Conservation (phyloP, 2,329 filamentous ascomycete genomes). For the Aureobasidium mangrovei region DNA sequence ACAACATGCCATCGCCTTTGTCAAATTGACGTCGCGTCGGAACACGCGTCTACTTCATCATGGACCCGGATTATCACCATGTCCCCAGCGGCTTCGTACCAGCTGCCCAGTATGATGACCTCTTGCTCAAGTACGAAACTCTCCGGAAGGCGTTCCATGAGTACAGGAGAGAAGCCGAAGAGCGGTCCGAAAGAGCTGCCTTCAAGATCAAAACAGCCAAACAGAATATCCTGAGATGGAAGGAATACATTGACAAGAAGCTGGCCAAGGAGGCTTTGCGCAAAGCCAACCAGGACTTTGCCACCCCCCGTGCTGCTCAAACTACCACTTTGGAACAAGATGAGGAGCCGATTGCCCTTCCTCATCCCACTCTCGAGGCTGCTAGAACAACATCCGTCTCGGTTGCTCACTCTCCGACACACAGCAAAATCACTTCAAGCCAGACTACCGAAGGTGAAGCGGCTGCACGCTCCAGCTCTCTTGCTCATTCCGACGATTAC, state of each 20-base stretch:
- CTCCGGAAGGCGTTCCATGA: constrained; percentile 8
- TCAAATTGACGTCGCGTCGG: not conserved
- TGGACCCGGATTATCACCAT: not conserved
- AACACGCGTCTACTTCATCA: not conserved
- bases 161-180: constrained; percentile 7
- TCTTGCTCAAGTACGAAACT: constrained; percentile 7
- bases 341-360: not conserved
- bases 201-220: constrained; percentile 7
- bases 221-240: constrained; percentile 23
- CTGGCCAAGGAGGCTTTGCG: constrained; percentile 20
- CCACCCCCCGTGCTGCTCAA: constrained; percentile 8
- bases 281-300: constrained; percentile 4
- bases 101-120: not conserved
- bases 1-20: not conserved
- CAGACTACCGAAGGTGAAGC: constrained; percentile 36
- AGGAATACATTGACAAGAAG: constrained; percentile 27
- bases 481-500: constrained; percentile 25
- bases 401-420: not conserved
- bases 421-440: constrained; percentile 28
- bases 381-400: not conserved
- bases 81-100: not conserved
- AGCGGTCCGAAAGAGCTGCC: constrained; percentile 11
- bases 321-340: not conserved
- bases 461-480: constrained; percentile 5
- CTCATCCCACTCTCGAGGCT: not conserved